Conservation (phyloP, 1,139 yeast species). For the Sugiyamaella grinbergsii region DNA sequence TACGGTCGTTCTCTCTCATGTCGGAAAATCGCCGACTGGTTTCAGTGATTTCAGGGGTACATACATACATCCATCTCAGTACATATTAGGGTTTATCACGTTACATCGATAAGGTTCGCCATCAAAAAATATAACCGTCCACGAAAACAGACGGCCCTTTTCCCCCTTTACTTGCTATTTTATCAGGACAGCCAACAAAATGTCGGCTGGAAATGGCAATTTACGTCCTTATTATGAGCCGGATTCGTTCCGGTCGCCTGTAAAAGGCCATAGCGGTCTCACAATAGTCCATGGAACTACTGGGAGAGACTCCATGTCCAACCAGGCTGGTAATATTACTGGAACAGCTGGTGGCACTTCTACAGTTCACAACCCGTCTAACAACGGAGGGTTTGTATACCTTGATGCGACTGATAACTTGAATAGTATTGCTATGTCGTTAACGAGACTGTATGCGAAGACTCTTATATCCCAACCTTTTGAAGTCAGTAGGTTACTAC, state of each 20-base stretch:
- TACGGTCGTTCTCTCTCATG: too few relatives aligned
- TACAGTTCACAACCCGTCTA: constrained; percentile 6
- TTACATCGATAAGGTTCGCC: background rate
- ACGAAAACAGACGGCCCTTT: too few relatives aligned
- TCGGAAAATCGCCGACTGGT: too few relatives aligned
- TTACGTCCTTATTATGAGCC: constrained; percentile 76
- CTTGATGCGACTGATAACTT: constrained; percentile 29
- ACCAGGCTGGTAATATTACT: constrained; percentile 12
- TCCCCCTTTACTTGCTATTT: too few relatives aligned
- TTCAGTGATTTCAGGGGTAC: background rate
- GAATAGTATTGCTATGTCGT: constrained; percentile 52
- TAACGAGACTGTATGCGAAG: constrained; percentile 66
- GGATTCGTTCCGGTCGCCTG: constrained; percentile 57
- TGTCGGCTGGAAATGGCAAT: constrained; percentile 19
- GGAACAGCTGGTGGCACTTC: constrained; percentile 11
- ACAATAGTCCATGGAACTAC: constrained; percentile 51
- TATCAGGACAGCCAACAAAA: background rate
- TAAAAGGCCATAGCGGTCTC: constrained; percentile 53
- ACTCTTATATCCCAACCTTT: constrained; percentile 81
- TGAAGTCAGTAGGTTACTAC: constrained; percentile 74
- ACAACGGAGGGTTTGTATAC: constrained; percentile 27
- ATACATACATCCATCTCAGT: background rate
- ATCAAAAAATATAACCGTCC: constrained; percentile 1
- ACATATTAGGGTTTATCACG: constrained; percentile 2
- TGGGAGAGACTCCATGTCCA: constrained; percentile 35